These are phyloP conservation scores for Paxillus rubicundulus DNA, from an alignment of 768 basidiomycete species.

Conservation along the genomic window DNA sequence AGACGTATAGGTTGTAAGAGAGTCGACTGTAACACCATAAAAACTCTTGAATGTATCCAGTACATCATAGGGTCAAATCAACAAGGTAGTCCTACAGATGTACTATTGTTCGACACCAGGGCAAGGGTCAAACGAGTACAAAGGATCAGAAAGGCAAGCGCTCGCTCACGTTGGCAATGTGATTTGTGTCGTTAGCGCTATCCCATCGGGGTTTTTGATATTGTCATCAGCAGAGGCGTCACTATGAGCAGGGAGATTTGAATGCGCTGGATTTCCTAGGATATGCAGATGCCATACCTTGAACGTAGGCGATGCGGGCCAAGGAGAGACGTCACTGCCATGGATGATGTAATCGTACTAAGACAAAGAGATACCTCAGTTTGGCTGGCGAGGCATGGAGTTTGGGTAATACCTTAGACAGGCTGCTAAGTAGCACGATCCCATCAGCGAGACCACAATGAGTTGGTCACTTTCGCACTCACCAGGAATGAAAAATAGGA, in stretches of 20 bases:
- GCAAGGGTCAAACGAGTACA: background rate
- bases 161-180: background rate
- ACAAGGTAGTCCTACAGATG: background rate
- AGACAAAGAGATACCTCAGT: too few relatives aligned
- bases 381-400: background rate
- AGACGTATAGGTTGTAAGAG: too few relatives aligned
- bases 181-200: background rate
- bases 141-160: too few relatives aligned
- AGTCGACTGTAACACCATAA: too few relatives aligned
- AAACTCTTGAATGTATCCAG: background rate
- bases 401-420: background rate
- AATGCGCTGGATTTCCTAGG: background rate
- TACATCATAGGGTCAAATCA: background rate
- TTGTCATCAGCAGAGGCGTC: background rate
- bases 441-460: background rate
- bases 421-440: background rate
- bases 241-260: background rate
- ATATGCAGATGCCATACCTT: background rate
- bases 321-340: background rate
- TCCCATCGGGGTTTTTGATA: background rate
- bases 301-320: background rate
- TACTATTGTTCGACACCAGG: background rate
- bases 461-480: background rate
- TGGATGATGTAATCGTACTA: background rate
- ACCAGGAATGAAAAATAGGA: constrained; percentile 3